Base-by-base conservation (phyloP, 75 land plant genomes). In the Pinus tabuliformis region DNA sequence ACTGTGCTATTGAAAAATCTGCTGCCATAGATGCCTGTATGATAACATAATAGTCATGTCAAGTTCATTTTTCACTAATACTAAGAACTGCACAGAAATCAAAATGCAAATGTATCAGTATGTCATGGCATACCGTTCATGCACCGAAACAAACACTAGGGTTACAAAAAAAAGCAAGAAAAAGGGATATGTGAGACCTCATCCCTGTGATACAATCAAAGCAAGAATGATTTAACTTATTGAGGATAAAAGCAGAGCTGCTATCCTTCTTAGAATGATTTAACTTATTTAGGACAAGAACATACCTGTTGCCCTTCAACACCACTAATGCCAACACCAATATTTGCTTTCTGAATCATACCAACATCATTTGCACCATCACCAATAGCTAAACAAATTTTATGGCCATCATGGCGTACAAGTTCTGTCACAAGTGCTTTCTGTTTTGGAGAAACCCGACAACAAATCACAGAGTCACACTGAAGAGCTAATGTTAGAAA, bases 311-410 rank as follows among this genome's bases (percentile, higher is more conserved):
- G 87, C 24, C 88, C 88, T 61, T 86, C 88, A 58, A 83, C 79
- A n/a, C 88, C 88, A 74, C 77, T 80, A 33, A 86, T 83, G 14
- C 88, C 86, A 73, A 86, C 86, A 66, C 88, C 88, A 61, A 86
- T 86, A 56, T 86, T 83, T 8, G 86, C 88, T 76, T 77, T 86
- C 75, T 95, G 95, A 77, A 95, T 95, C 98, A 95, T 95, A 56
- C 98, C 98, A 74, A 95, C 98, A 82, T 95, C 98, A 81, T 95
- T 95, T 73, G 98, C 98, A 74, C 98, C 98, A 88, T 95, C 98
- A 56, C 98, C 98, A 61, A 95, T 91, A 28, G 81, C 80, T 70
- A 86, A 75, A 20, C 86, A 88, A 45, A 84, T 77, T 37, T 83
- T 75, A 58, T 80, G 78, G 21, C 88, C 87, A 3, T 80, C 77